Conservation (phyloP, 2,329 filamentous ascomycete species). For the Sclerotinia spermophila region DNA sequence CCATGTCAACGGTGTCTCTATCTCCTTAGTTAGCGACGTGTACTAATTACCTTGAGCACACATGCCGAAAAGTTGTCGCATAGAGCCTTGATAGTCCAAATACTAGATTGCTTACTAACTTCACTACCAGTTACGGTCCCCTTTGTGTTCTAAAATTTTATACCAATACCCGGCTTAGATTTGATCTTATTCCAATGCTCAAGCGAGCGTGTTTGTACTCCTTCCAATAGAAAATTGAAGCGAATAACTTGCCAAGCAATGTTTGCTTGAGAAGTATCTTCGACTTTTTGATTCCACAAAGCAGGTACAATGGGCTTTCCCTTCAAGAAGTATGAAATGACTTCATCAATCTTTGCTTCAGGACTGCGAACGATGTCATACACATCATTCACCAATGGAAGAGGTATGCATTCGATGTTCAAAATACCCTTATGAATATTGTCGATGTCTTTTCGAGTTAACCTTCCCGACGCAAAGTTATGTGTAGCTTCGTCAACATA, state of each 20-base stretch:
- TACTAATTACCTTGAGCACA: not conserved
- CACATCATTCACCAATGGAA: not conserved
- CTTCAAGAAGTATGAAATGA: not conserved
- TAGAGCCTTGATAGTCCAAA: not conserved
- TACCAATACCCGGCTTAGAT: too few species aligned
- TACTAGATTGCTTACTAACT: not conserved
- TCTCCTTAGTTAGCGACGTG: too few species aligned
- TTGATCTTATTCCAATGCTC: accelerated
- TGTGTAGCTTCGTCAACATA: not conserved
- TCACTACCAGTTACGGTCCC: accelerated
- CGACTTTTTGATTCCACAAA: accelerated
- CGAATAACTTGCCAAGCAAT: not conserved
- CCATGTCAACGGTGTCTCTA: too few species aligned
- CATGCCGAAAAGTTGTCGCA: not conserved
- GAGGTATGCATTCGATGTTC: not conserved
- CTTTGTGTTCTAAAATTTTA: not conserved
- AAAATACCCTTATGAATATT: not conserved
- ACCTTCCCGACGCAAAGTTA: too few species aligned
- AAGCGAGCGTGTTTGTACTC: accelerated
- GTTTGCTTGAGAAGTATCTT: not conserved
- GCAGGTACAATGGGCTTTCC: not conserved
- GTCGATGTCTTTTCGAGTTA: not conserved
- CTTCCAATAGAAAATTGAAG: not conserved
- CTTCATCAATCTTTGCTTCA: not conserved
- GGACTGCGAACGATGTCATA: not conserved